Evolutionary conservation across 495 filamentous ascomycete species (phyloP), one percentile per base, ranked within the genome.

Genomic region (Aspergillus baeticus): DNA sequence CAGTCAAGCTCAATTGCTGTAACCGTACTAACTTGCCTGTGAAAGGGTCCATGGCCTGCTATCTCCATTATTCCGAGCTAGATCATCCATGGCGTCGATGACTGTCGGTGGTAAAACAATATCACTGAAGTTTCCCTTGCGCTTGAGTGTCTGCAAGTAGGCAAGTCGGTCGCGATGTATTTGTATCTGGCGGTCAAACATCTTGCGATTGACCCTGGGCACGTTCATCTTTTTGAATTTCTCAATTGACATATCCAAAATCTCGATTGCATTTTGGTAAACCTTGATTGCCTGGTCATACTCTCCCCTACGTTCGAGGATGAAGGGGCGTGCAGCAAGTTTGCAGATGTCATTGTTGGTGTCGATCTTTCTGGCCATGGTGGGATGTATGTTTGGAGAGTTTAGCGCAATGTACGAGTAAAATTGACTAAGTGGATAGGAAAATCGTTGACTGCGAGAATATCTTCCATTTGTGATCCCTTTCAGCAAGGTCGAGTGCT

Each of bases 261-360:
- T 36, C 0, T 62, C 57, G 17, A 76, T 57, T 1, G 52, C 51
- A 14, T 53, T 52, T 21, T 53, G 61, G 42, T 63, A 45, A n/a
- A 69, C 26, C 15, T 21, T n/a, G 34, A 74, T 71, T 4, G 74
- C 72, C 14, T 72, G 68, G n/a, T 64, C 53, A 26, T 69, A 73
- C 20, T 67, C 65, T 8, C 68, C 68, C 20, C 65, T 58, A 10
- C 50, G 26, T n/a, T 56, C 15, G 5, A 71, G 57, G 17, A 67
- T 14, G 6, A 58, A 31, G 3, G 61, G 51, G 10, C 10, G 7
- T 3, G 65, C 34, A 69, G 62, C 34, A 46, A 66, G 36, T 59
- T 58, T 53, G 64, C 61, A 58, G 35, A 71, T 2, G 0, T 48
- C 15, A 61, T 53, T 33, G 18, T 73, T 49, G 57, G 20, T 13